A percentile compares a stretch with the other conserved stretches of the same genome.
These are phyloP conservation scores for Chalciporus piperatus DNA, from an alignment of 768 basidiomycete species.

Conservation along the genomic window DNA sequence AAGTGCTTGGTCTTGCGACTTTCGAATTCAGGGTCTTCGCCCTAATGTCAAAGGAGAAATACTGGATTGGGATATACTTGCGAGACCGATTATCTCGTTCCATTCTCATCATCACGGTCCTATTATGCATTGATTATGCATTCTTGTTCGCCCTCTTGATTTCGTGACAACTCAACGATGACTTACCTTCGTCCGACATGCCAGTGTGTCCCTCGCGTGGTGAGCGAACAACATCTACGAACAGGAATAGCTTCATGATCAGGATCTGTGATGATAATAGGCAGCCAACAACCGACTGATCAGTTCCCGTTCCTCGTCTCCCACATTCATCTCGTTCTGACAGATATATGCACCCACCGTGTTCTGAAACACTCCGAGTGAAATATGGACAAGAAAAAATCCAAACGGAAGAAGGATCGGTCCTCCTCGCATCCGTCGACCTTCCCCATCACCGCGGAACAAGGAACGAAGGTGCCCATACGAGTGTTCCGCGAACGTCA, in stretches of 20 bases:
- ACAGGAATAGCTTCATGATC: too few species aligned
- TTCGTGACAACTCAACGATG: neutral
- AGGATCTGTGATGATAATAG: neutral
- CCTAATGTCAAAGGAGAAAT: constrained; percentile 1
- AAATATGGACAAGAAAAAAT: constrained; percentile 1
- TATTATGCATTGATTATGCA: neutral
- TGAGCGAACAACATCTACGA: too few species aligned
- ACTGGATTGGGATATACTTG: neutral
- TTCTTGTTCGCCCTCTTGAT: neutral
- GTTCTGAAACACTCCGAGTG: neutral
- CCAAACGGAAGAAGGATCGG: constrained; percentile 7
- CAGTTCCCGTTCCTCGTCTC: constrained; percentile 1
- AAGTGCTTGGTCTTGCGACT: neutral
- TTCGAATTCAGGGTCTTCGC: neutral
- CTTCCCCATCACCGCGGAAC: constrained; percentile 14
- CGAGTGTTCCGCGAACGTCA: constrained; percentile 25
- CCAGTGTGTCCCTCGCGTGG: neutral
- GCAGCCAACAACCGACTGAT: neutral
- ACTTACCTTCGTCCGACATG: neutral
- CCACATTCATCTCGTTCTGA: constrained; percentile 14
- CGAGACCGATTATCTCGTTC: constrained; percentile 4
- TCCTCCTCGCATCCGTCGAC: constrained; percentile 10
- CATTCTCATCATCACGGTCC: constrained; percentile 15
- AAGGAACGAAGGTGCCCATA: neutral
- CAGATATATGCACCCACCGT: neutral